Evolutionary conservation across 2,329 filamentous ascomycete genomes (phyloP), one percentile per base, ranked within the genome.

Genomic region (Apiospora pterosperma): DNA sequence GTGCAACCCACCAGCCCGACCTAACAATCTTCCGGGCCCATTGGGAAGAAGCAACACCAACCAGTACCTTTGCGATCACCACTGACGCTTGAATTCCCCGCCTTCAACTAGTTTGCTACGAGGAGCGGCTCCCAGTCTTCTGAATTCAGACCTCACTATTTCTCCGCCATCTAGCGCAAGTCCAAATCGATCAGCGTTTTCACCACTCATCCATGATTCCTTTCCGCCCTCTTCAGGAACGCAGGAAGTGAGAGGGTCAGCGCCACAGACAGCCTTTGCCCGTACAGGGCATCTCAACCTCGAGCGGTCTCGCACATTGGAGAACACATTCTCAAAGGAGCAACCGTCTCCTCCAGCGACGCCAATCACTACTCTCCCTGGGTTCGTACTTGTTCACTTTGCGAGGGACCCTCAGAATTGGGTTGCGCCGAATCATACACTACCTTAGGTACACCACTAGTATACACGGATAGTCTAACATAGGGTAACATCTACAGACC

Each of bases 121-220:
- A 61, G 82, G 79, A 72, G 74, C 78, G 64, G 76, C 80, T 67
- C 81, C 83, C 55, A 86, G 83, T 70, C 84, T 84, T 68, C 76
- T 85, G 59, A 79, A 80, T 65, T 78, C 79, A 64, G 80, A 71
- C 68, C 78, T 75, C 64, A 76, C 78, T 63, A 74, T 79, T 60
- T 82, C 80, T 71, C 77, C 78, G 66, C 77, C 81, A 62, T 74
- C 78, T 66, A 81, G 74, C 69, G 74, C 79, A 62, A 82, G 78
- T 68, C 78, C 79, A 66, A 76, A 73, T 63, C 76, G 75, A 63
- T 73, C 76, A 36, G 73, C 71, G 59, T 79, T 78, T 63, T 70
- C 75, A 38, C 73, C 75, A 36, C 69, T 74, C 55, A 63, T 70
- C 34, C 68, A 72, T 64, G 69, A 72, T 55, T 68, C 71, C 16